Base-by-base conservation (phyloP, 2,329 filamentous ascomycete species). In the Sarocladium kiliense region DNA sequence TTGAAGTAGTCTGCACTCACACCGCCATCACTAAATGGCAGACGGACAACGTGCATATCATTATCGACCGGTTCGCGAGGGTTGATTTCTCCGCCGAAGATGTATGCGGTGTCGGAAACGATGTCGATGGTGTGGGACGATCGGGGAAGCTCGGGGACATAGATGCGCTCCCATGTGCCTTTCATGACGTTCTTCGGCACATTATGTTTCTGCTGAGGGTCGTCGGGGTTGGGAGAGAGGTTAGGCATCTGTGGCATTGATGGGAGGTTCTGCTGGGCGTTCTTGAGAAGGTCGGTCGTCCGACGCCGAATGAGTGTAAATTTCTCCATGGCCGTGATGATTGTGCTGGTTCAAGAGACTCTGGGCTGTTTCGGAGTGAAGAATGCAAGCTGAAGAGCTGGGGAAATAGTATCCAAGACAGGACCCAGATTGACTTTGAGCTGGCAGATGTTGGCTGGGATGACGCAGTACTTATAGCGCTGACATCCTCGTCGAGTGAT, bases 61-160 rank as follows among this genome's bases (percentile, higher is more conserved):
- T 90, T 89, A 71, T 91, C 88, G 55, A 86, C 78, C 6, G 87
- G 86, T 64, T 88, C 74, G 49, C 84, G 77, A 2, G 87, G 79
- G 45, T 76, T 72, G 56, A 85, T 70, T 68, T 94, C 89, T 61
- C 90, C 91, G 57, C 91, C 90, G 65, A 91, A 95, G 63, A 95
- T 77, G 68, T 84, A 87, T 41, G 80, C 78, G 37, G 72, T 72
- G 25, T 77, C 72, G 32, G 72, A 72, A 47, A 86, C 66, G 45
- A 86, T 77, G 42, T 88, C 79, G 61, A 91, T 67, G 2, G 82
- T 80, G 65, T 94, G 89, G 0, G 89, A 91, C 1, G 89, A 93
- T 54, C 89, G 85, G 37, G 83, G 82, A 7, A 91, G 76, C 1
- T 74, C 60, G 2, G 80, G 77, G 32, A 81, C 65, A 39, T 75